phyloP scores from a whole-genome alignment of 495 filamentous ascomycete species.

The Talaromyces trachyspermus region DNA sequence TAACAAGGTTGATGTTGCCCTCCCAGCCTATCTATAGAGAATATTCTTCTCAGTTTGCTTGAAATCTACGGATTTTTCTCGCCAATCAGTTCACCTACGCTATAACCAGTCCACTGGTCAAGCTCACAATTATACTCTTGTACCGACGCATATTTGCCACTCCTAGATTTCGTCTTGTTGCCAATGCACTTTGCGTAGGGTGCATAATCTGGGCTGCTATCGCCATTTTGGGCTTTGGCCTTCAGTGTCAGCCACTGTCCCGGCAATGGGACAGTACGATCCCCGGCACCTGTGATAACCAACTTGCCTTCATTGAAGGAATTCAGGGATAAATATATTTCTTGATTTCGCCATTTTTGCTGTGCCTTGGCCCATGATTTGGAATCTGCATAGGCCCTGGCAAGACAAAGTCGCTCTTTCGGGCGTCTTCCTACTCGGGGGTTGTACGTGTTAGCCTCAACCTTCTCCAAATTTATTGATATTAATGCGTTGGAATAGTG shows the following conservation, averaged over 20 bases:
- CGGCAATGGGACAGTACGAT: constrained; percentile 36
- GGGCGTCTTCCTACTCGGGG: constrained; percentile 40
- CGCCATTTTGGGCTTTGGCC: constrained; percentile 27
- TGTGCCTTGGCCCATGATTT: constrained; percentile 37
- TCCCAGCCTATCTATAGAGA: neutral
- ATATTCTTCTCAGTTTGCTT: neutral
- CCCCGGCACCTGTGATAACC: constrained; percentile 8
- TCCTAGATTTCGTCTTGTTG: constrained; percentile 21
- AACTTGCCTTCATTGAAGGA: neutral
- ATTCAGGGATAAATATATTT: neutral
- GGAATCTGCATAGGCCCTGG: constrained; percentile 32
- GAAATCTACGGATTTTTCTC: constrained; percentile 30
- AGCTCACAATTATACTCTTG: constrained; percentile 41
- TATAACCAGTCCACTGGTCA: constrained; percentile 32
- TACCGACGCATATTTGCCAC: constrained; percentile 40
- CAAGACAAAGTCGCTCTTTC: constrained; percentile 42
- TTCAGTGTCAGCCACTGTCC: constrained; percentile 34
- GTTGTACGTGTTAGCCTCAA: constrained; percentile 24
- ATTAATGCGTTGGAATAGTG: constrained; percentile 14
- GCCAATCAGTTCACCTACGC: constrained; percentile 41
- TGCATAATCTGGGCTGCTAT: neutral
- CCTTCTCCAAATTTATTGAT: constrained; percentile 1
- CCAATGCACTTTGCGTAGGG: neutral
- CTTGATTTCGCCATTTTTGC: constrained; percentile 36
- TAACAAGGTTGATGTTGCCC: neutral